Conservation (phyloP, 2,329 filamentous ascomycete species). For the Massarina eburnea region DNA sequence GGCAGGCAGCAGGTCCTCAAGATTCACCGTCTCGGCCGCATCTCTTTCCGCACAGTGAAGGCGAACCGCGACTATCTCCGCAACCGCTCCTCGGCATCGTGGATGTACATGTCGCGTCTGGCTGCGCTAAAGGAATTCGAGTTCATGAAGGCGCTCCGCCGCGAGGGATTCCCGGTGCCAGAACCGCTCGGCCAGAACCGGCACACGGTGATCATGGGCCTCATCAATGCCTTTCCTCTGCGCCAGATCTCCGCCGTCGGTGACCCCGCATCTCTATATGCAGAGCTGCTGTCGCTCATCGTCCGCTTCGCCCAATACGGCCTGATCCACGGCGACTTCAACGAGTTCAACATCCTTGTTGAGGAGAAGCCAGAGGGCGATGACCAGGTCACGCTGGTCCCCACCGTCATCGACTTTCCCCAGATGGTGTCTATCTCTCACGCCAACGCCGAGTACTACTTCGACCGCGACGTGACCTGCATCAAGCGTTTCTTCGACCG, state of each 20-base stretch:
- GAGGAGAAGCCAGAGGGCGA: constrained; percentile 63
- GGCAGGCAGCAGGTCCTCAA: constrained; percentile 84
- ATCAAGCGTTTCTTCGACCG: constrained; percentile 92
- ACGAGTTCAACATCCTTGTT: constrained; percentile 97
- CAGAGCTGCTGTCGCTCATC: constrained; percentile 86
- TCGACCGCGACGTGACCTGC: constrained; percentile 92
- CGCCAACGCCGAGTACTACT: constrained; percentile 92
- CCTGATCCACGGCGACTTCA: constrained; percentile 96
- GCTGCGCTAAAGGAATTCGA: constrained; percentile 93
- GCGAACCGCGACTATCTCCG: constrained; percentile 93
- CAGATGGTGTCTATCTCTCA: constrained; percentile 98
- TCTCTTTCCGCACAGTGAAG: constrained; percentile 96
- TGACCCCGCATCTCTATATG: constrained; percentile 82
- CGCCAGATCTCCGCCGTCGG: constrained; percentile 84
- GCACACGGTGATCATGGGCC: constrained; percentile 94
- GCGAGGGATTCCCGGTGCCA: constrained; percentile 87
- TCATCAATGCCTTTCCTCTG: constrained; percentile 89
- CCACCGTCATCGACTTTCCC: constrained; percentile 94
- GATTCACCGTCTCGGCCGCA: constrained; percentile 91
- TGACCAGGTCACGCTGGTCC: constrained; percentile 60
- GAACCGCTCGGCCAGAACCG: constrained; percentile 85
- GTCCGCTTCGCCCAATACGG: constrained; percentile 81
- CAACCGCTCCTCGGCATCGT: constrained; percentile 76
- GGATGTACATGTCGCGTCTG: constrained; percentile 97
- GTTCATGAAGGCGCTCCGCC: constrained; percentile 84